Evolutionary conservation across 2,329 filamentous ascomycete genomes (phyloP).

Genomic region (Epichloe brachyelytri): DNA sequence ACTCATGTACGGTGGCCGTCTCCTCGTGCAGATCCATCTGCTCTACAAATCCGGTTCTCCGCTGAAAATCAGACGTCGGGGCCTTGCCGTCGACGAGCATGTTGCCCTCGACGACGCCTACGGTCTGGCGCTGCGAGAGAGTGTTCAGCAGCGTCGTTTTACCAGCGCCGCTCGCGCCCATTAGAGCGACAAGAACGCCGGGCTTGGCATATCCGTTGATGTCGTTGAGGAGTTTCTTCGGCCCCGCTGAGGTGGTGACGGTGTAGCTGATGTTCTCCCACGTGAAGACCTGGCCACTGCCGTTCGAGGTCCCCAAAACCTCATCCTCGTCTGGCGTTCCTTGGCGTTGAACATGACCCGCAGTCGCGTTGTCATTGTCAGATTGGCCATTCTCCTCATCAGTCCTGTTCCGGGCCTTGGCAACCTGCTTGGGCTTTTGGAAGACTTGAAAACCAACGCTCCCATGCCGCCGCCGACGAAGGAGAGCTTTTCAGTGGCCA

Average conservation of each 20-base stretch:
- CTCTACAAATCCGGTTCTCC: conserved; percentile 56
- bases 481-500: conserved; percentile 52
- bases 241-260: conserved; percentile 33
- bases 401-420: not conserved
- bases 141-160: conserved; percentile 7
- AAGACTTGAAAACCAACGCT: conserved; percentile 53
- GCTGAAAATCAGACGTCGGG: conserved; percentile 59
- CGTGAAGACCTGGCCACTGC: conserved; percentile 53
- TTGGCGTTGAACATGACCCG: not conserved
- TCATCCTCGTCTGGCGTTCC: conserved; percentile 17
- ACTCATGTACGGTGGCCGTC: conserved; percentile 51
- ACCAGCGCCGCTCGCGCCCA: conserved; percentile 6
- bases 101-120: conserved; percentile 44
- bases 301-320: conserved; percentile 32
- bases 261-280: conserved; percentile 59
- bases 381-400: conserved; percentile 10
- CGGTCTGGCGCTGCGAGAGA: conserved; percentile 4
- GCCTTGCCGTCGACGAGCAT: conserved; percentile 63
- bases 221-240: conserved; percentile 14
- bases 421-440: conserved; percentile 9
- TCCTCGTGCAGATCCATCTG: conserved; percentile 54
- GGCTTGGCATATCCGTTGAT: conserved; percentile 6
- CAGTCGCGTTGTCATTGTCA: not conserved
- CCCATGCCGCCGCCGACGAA: conserved; percentile 52
- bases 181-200: conserved; percentile 5